Base-by-base conservation (phyloP, 1,284 basidiomycete species). In the Phaffia rhodozyma region DNA sequence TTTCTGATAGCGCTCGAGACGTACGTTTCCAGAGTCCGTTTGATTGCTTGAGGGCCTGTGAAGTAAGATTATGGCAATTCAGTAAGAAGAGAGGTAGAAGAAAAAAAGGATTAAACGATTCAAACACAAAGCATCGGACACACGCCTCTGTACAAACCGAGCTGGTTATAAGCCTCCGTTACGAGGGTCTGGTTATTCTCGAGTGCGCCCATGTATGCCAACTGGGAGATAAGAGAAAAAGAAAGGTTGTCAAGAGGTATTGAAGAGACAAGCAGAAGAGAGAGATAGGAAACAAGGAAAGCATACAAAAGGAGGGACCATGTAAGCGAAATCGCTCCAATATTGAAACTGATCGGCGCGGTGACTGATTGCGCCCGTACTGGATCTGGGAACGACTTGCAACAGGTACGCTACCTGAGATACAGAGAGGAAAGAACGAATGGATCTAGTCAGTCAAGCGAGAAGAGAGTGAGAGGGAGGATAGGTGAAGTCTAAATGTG, bases 191-290 rank as follows among this genome's bases (percentile, higher is more conserved):
- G 73, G 74, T 94, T 91, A 34, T 77, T 71, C 0, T 83, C 83
- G 30, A 83, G 69, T 43, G 84, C 83, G 34, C 88, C 93, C 72
- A 91, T 93, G 75, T 87, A 91, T 0, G 92, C 90, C 11, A 97
- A 48, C 56, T 25, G 54, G 2, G 25, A 55, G 27, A 55, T 7
- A 6, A 25, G 13, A 25, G 53, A 55, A 23, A 49, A 18, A 29
- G 21, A 13, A 25, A 20, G 23, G 34, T 13, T 20, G 43, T 18
- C 27, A 16, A 29, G 21, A 47, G 23, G 29, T 30, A 58, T 47
- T 9, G 13, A 58, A 49, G 23, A 49, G 16, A 49, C 43, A 27
- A 13, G n/a, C 3, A 6, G 13, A 4, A 30, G 13, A 48, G 2
- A 30, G 23, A 49, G 23, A 9, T 21, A 49, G 13, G 47, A 48